These are phyloP conservation scores for Porcisia deanei DNA, from an alignment of 208 protist genomes.

Conservation along the genomic window DNA sequence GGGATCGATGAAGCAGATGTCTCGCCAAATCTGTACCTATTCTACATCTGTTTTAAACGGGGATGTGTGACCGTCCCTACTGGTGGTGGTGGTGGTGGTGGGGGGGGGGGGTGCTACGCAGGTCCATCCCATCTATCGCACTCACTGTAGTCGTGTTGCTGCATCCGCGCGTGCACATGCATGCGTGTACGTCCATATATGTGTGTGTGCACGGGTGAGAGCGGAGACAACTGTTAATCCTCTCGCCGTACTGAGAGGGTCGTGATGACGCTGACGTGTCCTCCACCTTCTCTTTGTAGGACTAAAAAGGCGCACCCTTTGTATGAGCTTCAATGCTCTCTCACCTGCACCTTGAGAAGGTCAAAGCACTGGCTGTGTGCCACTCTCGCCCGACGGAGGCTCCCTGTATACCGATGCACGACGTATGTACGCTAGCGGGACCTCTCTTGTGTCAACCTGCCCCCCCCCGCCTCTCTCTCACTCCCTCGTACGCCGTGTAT, in stretches of 20 bases:
- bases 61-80: background rate
- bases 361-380: background rate
- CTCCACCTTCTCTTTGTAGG: background rate
- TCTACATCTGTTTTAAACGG: background rate
- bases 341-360: background rate
- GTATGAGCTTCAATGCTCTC: background rate
- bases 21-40: background rate
- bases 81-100: too few relatives aligned
- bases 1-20: background rate
- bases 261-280: background rate
- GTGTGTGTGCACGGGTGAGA: background rate
- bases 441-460: too few relatives aligned
- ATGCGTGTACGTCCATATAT: background rate
- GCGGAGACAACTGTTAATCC: background rate
- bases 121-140: background rate
- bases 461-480: background rate
- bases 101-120: too few relatives aligned
- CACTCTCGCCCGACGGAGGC: background rate
- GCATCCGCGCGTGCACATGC: background rate
- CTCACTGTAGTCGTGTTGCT: too few relatives aligned
- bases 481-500: background rate
- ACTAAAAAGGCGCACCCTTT: background rate
- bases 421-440: background rate
- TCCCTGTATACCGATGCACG: background rate
- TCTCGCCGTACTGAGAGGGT: background rate